A percentile compares a stretch with the other conserved stretches of the same genome.
phyloP scores from a whole-genome alignment of 2,329 filamentous ascomycete genomes.

The Xylaria sp. region DNA sequence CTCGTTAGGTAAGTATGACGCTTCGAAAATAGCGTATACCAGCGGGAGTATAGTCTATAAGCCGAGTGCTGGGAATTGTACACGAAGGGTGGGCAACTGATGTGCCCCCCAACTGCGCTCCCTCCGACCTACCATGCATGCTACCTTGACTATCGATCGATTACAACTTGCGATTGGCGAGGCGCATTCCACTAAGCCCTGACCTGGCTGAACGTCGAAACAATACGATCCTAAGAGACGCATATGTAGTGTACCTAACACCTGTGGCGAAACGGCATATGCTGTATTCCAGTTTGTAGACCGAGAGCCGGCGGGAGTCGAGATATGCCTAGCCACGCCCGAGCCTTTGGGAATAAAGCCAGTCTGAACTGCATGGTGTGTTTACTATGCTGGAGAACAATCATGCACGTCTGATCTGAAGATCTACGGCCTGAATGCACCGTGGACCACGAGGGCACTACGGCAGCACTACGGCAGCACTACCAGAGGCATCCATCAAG shows the following conservation, averaged over 20 bases:
- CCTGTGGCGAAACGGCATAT: constrained; percentile 2
- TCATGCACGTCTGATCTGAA: not conserved
- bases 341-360: constrained; percentile 1
- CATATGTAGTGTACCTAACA: constrained; percentile 2
- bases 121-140: constrained; percentile 18
- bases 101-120: constrained; percentile 19
- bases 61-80: constrained; percentile 8
- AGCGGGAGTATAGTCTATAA: not conserved
- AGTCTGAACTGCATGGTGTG: not conserved
- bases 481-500: constrained; percentile 5
- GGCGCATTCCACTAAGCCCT: constrained; percentile 15
- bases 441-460: not conserved
- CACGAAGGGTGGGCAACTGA: constrained; percentile 12
- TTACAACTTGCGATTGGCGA: constrained; percentile 19
- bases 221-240: constrained; percentile 3
- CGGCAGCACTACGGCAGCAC: not conserved
- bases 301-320: constrained; percentile 2
- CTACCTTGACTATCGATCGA: not conserved
- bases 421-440: not conserved
- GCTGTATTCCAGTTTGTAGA: not conserved
- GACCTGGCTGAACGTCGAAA: constrained; percentile 1
- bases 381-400: not conserved
- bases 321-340: not conserved
- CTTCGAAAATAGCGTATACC: not conserved
- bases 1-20: not conserved